These are phyloP conservation scores for Lasiodiplodia sp. DNA, from an alignment of 2,329 filamentous ascomycete species.

Conservation along the genomic window DNA sequence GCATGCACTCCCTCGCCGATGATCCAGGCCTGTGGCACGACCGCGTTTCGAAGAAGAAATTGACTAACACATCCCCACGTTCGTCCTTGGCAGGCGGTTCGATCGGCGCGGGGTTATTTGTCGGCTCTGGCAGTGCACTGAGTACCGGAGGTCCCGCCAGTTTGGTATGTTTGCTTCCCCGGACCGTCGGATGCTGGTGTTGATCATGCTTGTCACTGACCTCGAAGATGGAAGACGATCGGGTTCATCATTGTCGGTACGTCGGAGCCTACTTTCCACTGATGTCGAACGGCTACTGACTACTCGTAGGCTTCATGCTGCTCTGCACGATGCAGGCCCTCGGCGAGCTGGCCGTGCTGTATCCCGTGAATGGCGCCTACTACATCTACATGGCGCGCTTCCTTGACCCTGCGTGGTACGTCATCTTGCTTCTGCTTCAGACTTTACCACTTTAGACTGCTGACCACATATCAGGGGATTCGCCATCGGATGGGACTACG, in stretches of 20 bases:
- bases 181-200: neutral
- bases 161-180: constrained; percentile 31
- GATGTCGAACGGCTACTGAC: neutral
- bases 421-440: no score
- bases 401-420: constrained; percentile 84
- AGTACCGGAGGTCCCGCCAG: constrained; percentile 46
- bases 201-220: constrained; percentile 39
- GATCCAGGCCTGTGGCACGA: neutral
- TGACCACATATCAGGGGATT: constrained; percentile 64
- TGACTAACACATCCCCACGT: neutral
- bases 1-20: neutral
- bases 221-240: constrained; percentile 53
- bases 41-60: neutral
- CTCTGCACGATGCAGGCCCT: constrained; percentile 92
- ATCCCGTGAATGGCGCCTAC: constrained; percentile 91
- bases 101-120: constrained; percentile 77
- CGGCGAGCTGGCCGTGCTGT: constrained; percentile 88
- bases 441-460: no score
- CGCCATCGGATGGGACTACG: constrained; percentile 95
- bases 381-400: constrained; percentile 93
- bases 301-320: constrained; percentile 77
- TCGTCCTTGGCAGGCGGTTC: constrained; percentile 56
- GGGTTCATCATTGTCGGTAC: constrained; percentile 41
- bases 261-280: neutral
- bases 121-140: constrained; percentile 67